Percentiles rank a stretch among this genome's conserved stretches.
phyloP scores from a whole-genome alignment of 1,284 basidiomycete genomes.

The Phlebopus sp. region DNA sequence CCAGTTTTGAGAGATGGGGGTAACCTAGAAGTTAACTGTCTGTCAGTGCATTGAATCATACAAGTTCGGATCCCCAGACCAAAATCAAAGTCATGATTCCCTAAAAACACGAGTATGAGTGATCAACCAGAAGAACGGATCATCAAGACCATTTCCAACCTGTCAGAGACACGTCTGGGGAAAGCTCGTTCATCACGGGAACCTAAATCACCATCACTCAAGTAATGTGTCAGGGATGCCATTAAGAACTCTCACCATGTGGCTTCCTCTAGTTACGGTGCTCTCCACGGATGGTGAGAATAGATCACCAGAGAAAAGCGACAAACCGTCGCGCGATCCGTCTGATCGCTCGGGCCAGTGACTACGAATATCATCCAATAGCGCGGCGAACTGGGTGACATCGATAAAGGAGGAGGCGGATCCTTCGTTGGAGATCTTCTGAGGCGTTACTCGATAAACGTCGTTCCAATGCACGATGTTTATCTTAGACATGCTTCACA shows the following conservation, averaged over 20 bases:
- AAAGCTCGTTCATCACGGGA: slow-evolving; percentile 75
- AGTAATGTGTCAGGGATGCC: not conserved
- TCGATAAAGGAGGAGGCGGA: slow-evolving; percentile 55
- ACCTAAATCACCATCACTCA: slow-evolving; percentile 45
- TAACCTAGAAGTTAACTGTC: slow-evolving; percentile 65
- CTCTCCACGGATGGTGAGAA: slow-evolving; percentile 87
- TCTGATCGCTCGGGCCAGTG: slow-evolving; percentile 50
- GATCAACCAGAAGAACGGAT: slow-evolving; percentile 5
- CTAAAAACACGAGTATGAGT: slow-evolving; percentile 27
- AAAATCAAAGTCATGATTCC: slow-evolving; percentile 67
- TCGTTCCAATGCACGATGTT: slow-evolving; percentile 66
- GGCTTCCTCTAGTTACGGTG: slow-evolving; percentile 85
- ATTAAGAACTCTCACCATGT: slow-evolving; percentile 64
- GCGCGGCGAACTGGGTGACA: slow-evolving; percentile 69
- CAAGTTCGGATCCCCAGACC: slow-evolving; percentile 22
- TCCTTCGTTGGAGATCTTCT: slow-evolving; percentile 52
- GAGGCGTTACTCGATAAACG: slow-evolving; percentile 72
- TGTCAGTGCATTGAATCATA: slow-evolving; percentile 5
- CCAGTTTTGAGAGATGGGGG: slow-evolving; percentile 74
- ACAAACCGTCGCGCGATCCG: slow-evolving; percentile 66
- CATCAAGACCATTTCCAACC: slow-evolving; percentile 37
- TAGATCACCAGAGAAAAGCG: slow-evolving; percentile 86
- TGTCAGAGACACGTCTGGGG: slow-evolving; percentile 65
- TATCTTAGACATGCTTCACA: slow-evolving; percentile 24
- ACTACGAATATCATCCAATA: slow-evolving; percentile 57